Conservation (phyloP, 2,329 filamentous ascomycete genomes). For the Myriosclerotinia curreyana region DNA sequence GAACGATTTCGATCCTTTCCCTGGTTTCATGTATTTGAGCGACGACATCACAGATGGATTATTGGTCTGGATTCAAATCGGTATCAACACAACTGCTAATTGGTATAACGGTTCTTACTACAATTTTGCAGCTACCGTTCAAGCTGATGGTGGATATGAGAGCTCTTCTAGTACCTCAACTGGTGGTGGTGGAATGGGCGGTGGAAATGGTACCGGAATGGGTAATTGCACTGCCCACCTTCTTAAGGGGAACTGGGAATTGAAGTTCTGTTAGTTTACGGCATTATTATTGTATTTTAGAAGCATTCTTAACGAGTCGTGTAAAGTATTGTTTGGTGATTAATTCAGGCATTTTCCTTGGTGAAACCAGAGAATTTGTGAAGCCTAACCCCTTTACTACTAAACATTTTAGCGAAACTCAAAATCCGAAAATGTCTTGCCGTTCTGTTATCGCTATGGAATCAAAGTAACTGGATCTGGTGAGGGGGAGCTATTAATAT, state of each 20-base stretch:
- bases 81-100: conserved; percentile 42
- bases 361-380: too few relatives aligned
- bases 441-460: too few relatives aligned
- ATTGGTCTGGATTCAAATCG: conserved; percentile 50
- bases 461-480: too few relatives aligned
- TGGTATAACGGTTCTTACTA: conserved; percentile 13
- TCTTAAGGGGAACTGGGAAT: not conserved
- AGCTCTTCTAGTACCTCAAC: not conserved
- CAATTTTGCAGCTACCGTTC: not conserved
- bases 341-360: too few relatives aligned
- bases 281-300: too few relatives aligned
- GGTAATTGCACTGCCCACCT: not conserved
- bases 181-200: not conserved
- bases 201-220: not conserved
- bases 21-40: conserved; percentile 53
- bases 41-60: conserved; percentile 48
- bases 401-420: too few relatives aligned
- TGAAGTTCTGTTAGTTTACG: too few relatives aligned
- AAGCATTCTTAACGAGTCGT: too few relatives aligned
- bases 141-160: conserved; percentile 1
- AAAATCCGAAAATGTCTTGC: too few relatives aligned
- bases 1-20: conserved; percentile 49
- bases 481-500: too few relatives aligned
- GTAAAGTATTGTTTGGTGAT: too few relatives aligned
- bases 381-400: too few relatives aligned